Percentiles rank a stretch among this genome's conserved stretches.
These are phyloP conservation scores for Metroxylon sagu DNA, from an alignment of 176 grass and related monocot species.

Conservation along the genomic window DNA sequence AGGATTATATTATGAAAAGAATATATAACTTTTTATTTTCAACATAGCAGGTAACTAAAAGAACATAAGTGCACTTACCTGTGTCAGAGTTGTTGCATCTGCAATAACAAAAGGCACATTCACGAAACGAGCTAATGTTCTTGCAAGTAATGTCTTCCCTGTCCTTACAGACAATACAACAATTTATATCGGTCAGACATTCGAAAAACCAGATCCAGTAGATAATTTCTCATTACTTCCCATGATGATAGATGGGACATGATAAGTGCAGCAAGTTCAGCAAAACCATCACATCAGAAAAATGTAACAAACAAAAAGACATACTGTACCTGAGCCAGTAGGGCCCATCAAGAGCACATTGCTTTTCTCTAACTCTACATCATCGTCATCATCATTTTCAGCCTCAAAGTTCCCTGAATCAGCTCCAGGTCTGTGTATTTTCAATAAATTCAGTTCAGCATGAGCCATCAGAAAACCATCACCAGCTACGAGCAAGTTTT, in stretches of 20 bases:
- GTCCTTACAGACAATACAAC: constrained; percentile 8
- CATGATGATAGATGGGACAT: no score
- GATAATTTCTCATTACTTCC: no score
- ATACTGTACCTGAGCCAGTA: constrained; percentile 79
- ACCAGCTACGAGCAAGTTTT: no score
- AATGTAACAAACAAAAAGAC: constrained; percentile 12
- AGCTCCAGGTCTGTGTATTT: constrained; percentile 60
- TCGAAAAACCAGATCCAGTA: background rate
- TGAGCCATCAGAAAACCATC: background rate
- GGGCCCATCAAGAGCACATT: constrained; percentile 95
- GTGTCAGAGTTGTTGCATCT: constrained; percentile 96
- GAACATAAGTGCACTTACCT: constrained; percentile 51
- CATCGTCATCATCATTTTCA: constrained; percentile 57
- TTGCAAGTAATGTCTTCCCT: constrained; percentile 99
- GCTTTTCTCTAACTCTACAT: constrained; percentile 96
- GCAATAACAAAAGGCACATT: constrained; percentile 99
- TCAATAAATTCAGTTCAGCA: constrained; percentile 3
- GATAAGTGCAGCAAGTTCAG: background rate
- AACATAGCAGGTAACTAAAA: no score
- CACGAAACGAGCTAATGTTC: constrained; percentile 98
- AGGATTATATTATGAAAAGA: no score
- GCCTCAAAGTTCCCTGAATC: constrained; percentile 56
- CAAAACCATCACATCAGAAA: constrained; percentile 4
- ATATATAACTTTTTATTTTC: no score
- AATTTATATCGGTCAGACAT: background rate